Conservation (phyloP, 306 rosid species). For the Castanospermum australe region DNA sequence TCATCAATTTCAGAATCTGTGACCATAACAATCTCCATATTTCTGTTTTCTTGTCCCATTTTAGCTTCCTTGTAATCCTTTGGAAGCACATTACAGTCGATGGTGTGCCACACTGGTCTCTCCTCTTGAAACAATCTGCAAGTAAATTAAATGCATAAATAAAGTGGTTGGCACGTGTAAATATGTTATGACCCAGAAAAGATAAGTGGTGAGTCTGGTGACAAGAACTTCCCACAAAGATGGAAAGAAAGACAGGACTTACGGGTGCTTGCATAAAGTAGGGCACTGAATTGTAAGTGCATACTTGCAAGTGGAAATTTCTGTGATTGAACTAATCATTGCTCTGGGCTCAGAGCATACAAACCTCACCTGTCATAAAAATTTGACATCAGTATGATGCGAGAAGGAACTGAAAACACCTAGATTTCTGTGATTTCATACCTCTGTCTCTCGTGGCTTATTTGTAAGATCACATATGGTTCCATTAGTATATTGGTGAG, state of each 20-base stretch:
- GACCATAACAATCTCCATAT: constrained; percentile 51
- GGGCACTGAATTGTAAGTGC: constrained; percentile 92
- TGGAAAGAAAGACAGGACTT: constrained; percentile 38
- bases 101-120: constrained; percentile 84
- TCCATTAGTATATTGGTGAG: constrained; percentile 93
- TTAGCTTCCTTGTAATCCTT: constrained; percentile 56
- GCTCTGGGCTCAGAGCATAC: constrained; percentile 84
- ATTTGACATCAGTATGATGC: constrained; percentile 16
- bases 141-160: constrained; percentile 15
- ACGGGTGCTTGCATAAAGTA: constrained; percentile 90
- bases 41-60: constrained; percentile 34
- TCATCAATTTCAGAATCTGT: constrained; percentile 53
- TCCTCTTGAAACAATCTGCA: constrained; percentile 87
- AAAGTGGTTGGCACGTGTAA: neutral
- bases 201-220: no score
- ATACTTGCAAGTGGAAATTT: constrained; percentile 96
- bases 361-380: constrained; percentile 76
- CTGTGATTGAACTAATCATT: constrained; percentile 87
- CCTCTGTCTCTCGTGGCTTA: constrained; percentile 92
- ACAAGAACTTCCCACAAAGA: neutral
- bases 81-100: constrained; percentile 76
- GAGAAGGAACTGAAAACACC: neutral
- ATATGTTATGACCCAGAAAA: neutral
- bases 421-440: constrained; percentile 30
- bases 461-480: constrained; percentile 87